Base-by-base conservation (phyloP, 176 grass and related monocot species). In the Raddia guianensis region DNA sequence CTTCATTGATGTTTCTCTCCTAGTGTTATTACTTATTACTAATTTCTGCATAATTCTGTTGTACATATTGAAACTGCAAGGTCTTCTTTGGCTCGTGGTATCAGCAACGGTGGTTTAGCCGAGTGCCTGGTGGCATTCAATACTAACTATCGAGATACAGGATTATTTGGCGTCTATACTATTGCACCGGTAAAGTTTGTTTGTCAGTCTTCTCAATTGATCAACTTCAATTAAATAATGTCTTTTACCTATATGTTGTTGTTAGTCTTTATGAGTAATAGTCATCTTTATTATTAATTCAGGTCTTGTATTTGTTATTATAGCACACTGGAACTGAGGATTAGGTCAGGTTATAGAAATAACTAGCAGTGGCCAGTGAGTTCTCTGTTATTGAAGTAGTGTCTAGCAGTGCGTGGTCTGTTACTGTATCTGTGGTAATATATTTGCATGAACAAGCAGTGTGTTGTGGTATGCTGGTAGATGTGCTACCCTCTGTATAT, bases 81-180 rank as follows among this genome's bases (percentile, higher is more conserved):
- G 88, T 99, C 96, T 84, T 79, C 89, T 48, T 86, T 99, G 76
- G 88, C 90, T 91, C 83, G 88, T 84, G 90, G 92, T 74, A 87
- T 95, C 72, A 92, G 88, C 79, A 93, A 90, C 18, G 74, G 51
- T 80, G 77, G 73, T 12, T 93, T 99, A 88, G 96, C 96, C 63
- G 88, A 99, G 79, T 82, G 88, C 49, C 60, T 99, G 54, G 95
- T 99, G 92, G 79, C 90, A 6, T 95, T 99, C 87, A 99, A 95
- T 74, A 99, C 96, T 49, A 99, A 99, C 63, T 99, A 99, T 72
- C 68, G 88, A 44, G 96, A 99, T 75, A 93, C 82, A 73, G 96
- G 96, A 57, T 83, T 99, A 88, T 95, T 99, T 80, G 96, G 96
- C 60, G 83, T 99, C 72, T 99, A 91, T 66, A 84, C 84, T 63